Percentiles rank a stretch among this genome's conserved stretches.
These are phyloP conservation scores for Sclerotinia subarctica DNA, from an alignment of 2,329 filamentous ascomycete species.

Conservation along the genomic window DNA sequence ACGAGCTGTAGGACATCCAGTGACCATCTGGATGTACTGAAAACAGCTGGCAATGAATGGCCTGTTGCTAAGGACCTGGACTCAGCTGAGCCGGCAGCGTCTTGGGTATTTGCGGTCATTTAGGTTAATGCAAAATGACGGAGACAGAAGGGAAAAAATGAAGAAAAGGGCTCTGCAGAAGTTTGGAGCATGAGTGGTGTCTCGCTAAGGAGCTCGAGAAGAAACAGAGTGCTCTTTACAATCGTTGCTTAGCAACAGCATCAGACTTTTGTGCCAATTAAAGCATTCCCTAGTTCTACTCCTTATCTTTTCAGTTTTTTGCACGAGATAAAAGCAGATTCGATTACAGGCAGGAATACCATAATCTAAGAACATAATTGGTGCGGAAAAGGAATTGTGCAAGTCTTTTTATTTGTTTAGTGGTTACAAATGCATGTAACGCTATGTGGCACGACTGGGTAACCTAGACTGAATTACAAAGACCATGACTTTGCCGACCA, in stretches of 20 bases:
- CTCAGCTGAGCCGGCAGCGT: no score
- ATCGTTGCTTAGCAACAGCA: no score
- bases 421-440: not conserved
- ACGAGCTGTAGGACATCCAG: constrained; percentile 6
- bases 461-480: not conserved
- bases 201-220: no score
- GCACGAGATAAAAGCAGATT: not conserved
- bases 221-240: no score
- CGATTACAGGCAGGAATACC: not conserved
- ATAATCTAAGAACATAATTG: not conserved
- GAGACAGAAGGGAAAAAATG: no score
- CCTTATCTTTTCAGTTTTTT: not conserved
- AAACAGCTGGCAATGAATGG: not conserved
- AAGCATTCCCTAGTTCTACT: not conserved
- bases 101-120: not conserved
- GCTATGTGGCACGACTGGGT: not conserved
- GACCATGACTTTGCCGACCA: not conserved
- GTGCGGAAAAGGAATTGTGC: not conserved
- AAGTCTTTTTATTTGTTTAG: not conserved
- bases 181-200: no score
- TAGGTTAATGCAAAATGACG: not conserved
- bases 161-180: no score
- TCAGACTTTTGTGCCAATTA: no score
- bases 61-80: not conserved
- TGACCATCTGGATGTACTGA: not conserved